These are phyloP conservation scores for Diplosphaera chodatii DNA, from an alignment of 139 green algal genomes.

Conservation along the genomic window DNA sequence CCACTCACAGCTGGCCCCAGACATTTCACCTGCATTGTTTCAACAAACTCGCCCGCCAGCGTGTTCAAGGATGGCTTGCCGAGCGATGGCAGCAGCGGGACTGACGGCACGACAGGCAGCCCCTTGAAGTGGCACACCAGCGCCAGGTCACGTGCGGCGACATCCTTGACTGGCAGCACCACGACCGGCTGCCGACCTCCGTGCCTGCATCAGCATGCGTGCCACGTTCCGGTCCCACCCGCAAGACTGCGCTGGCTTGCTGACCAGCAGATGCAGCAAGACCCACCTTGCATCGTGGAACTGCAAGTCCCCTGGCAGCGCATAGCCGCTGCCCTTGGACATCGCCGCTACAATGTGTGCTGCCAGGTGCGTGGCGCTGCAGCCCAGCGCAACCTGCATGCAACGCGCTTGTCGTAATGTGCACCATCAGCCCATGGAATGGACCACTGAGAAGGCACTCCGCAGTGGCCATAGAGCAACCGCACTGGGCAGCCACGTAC, in stretches of 20 bases:
- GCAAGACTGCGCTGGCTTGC: no score
- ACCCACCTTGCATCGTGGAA: slow-evolving; percentile 45
- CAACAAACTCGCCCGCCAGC: slow-evolving; percentile 46
- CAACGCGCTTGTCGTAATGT: no score
- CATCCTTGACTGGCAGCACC: slow-evolving; percentile 11
- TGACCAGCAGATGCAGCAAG: background rate
- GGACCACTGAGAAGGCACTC: no score
- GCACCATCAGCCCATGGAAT: no score
- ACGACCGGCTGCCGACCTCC: background rate
- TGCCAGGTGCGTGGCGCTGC: slow-evolving; percentile 45
- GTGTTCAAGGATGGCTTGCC: slow-evolving; percentile 37
- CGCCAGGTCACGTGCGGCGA: slow-evolving; percentile 13
- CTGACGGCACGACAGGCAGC: slow-evolving; percentile 8
- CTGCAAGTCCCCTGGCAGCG: slow-evolving; percentile 47
- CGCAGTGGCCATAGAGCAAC: no score
- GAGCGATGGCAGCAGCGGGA: slow-evolving; percentile 6
- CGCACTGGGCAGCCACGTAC: no score
- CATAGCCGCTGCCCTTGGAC: slow-evolving; percentile 65
- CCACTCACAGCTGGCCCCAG: no score
- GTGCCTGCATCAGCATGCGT: slow-evolving; percentile 9
- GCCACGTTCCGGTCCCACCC: no score
- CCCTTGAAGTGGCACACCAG: slow-evolving; percentile 17
- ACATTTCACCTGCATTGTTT: slow-evolving; percentile 27
- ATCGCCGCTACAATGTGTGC: slow-evolving; percentile 41
- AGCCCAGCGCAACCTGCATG: slow-evolving; percentile 40